These are phyloP conservation scores for Glonium stellatum DNA, from an alignment of 495 filamentous ascomycete species.

Conservation along the genomic window DNA sequence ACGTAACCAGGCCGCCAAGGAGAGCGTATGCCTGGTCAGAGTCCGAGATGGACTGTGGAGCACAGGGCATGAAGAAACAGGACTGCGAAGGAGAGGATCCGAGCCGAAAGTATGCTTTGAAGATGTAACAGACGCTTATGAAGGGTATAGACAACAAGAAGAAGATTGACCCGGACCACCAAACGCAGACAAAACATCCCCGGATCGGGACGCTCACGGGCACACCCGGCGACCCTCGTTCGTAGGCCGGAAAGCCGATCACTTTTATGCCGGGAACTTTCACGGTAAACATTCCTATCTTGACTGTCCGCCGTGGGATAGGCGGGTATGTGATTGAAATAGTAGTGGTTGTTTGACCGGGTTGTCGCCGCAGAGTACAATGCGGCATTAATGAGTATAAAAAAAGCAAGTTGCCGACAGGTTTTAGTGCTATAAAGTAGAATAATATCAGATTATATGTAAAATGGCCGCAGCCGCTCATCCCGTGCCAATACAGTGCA, in stretches of 20 bases:
- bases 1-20: background rate
- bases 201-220: no score
- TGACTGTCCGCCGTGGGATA: no score
- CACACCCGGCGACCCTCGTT: no score
- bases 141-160: background rate
- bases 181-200: background rate
- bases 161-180: background rate
- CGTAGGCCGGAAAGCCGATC: no score
- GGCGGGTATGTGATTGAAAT: no score
- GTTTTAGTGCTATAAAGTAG: background rate
- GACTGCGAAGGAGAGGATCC: background rate
- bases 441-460: background rate
- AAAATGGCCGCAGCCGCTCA: background rate
- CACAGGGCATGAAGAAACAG: conserved; percentile 1
- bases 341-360: no score
- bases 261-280: no score
- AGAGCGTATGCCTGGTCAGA: background rate
- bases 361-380: no score
- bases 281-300: no score
- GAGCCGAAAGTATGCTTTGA: background rate
- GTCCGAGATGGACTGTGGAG: background rate
- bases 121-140: background rate
- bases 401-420: background rate
- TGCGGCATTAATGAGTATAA: no score
- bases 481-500: background rate